Percentiles rank a stretch among this genome's conserved stretches.
Conservation (phyloP, 2,329 filamentous ascomycete species). For the Aspergillus pseudonomiae region DNA sequence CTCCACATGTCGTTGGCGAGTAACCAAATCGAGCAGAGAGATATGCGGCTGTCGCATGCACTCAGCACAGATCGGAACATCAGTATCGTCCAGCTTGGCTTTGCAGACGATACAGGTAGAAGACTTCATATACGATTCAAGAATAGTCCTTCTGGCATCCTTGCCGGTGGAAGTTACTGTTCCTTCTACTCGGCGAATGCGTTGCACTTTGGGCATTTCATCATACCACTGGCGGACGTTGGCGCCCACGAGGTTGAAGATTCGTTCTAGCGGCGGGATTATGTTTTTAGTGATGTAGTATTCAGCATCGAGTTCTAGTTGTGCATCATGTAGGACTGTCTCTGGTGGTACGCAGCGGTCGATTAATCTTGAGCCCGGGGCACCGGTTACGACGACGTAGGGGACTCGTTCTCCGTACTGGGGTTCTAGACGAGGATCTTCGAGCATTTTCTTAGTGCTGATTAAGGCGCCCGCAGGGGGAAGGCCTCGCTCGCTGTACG, state of each 20-base stretch:
- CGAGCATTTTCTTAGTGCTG: constrained; percentile 81
- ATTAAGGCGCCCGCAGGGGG: constrained; percentile 88
- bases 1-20: constrained; percentile 65
- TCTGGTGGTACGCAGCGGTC: constrained; percentile 92
- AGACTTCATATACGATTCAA: constrained; percentile 91
- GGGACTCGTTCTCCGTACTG: constrained; percentile 95
- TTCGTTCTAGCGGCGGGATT: constrained; percentile 90
- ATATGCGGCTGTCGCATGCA: constrained; percentile 48
- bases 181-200: constrained; percentile 65
- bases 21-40: constrained; percentile 67
- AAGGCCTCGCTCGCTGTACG: constrained; percentile 78
- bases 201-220: constrained; percentile 90
- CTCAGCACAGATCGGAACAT: constrained; percentile 45
- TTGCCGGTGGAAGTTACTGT: constrained; percentile 32
- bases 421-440: constrained; percentile 82
- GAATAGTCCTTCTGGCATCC: constrained; percentile 63
- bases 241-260: constrained; percentile 93
- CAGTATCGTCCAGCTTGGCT: constrained; percentile 54
- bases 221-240: constrained; percentile 92
- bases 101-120: constrained; percentile 79
- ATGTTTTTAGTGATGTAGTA: constrained; percentile 98
- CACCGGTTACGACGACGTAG: constrained; percentile 89
- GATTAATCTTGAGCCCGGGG: constrained; percentile 79
- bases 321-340: constrained; percentile 72
- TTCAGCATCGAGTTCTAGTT: constrained; percentile 83